phyloP scores from a whole-genome alignment of 257 asterid genomes.

The Solanum sitiens region DNA sequence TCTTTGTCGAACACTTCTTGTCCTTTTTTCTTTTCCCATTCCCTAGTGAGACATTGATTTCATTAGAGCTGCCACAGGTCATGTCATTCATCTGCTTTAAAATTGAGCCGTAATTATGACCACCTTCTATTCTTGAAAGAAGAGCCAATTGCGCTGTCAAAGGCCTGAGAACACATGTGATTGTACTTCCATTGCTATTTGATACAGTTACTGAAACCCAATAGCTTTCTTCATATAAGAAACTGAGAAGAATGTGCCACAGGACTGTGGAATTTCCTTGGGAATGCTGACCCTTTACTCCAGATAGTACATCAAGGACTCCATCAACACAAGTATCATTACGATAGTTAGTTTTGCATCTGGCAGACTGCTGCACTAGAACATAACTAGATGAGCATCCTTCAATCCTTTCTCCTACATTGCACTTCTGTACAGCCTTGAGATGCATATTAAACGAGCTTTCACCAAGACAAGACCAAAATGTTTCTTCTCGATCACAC shows the following conservation, averaged over 20 bases:
- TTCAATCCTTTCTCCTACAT: conserved; percentile 15
- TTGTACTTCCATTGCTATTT: conserved; percentile 31
- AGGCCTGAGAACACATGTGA: conserved; percentile 54
- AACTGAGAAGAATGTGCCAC: conserved; percentile 81
- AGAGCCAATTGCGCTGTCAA: conserved; percentile 54
- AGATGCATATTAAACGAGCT: conserved; percentile 40
- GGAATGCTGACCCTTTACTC: conserved; percentile 29
- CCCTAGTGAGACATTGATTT: conserved; percentile 17
- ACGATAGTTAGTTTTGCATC: conserved; percentile 19
- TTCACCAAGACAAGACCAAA: conserved; percentile 26
- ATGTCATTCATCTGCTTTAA: neutral
- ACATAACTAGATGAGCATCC: conserved; percentile 22
- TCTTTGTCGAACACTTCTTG: conserved; percentile 25
- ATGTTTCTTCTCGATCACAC: conserved; percentile 9
- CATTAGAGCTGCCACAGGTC: conserved; percentile 7
- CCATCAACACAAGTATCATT: conserved; percentile 35
- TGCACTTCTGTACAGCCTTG: conserved; percentile 39
- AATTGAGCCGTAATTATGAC: conserved; percentile 10
- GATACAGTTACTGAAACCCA: conserved; percentile 55
- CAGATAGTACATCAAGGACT: conserved; percentile 56
- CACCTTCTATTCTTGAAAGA: conserved; percentile 23
- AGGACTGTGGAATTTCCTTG: conserved; percentile 27
- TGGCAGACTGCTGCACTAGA: conserved; percentile 44
- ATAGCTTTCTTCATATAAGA: conserved; percentile 49
- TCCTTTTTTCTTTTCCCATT: conserved; percentile 40